Evolutionary conservation across 192 early-diverging fungal genomes (phyloP).

Genomic region (Coemansia sp.): DNA sequence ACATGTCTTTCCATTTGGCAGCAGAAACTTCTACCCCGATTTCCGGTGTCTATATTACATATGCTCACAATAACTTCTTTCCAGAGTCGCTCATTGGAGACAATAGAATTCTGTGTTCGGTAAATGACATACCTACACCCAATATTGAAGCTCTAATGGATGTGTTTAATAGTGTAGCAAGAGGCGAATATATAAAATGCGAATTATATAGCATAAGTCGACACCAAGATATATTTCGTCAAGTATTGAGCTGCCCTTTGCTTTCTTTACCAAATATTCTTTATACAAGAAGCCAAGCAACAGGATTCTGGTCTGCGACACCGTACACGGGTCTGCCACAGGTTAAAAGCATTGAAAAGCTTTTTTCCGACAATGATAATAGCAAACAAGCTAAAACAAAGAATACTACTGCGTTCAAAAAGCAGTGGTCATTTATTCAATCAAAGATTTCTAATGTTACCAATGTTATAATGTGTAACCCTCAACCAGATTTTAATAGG

Average conservation of each 20-base stretch:
- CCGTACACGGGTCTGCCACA: slow-evolving; percentile 8
- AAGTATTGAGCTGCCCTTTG: slow-evolving; percentile 58
- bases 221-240: slow-evolving; percentile 69
- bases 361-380: not conserved
- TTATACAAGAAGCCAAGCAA: slow-evolving; percentile 26
- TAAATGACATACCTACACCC: slow-evolving; percentile 12
- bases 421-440: too few relatives aligned
- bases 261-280: slow-evolving; percentile 3
- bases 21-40: slow-evolving; percentile 14
- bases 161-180: not conserved
- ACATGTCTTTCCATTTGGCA: slow-evolving; percentile 69
- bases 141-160: not conserved
- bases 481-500: too few relatives aligned
- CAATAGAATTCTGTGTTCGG: not conserved
- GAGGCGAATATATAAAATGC: not conserved
- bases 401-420: too few relatives aligned
- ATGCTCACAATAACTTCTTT: too few relatives aligned
- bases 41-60: slow-evolving; percentile 20
- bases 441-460: too few relatives aligned
- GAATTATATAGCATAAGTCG: slow-evolving; percentile 45
- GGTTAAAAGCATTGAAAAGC: not conserved
- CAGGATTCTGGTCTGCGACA: slow-evolving; percentile 38
- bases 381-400: too few relatives aligned
- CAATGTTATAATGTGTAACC: too few relatives aligned
- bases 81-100: too few relatives aligned